Conservation (phyloP, 2,329 filamentous ascomycete genomes). For the Aspergillus pseudoglaucus region DNA sequence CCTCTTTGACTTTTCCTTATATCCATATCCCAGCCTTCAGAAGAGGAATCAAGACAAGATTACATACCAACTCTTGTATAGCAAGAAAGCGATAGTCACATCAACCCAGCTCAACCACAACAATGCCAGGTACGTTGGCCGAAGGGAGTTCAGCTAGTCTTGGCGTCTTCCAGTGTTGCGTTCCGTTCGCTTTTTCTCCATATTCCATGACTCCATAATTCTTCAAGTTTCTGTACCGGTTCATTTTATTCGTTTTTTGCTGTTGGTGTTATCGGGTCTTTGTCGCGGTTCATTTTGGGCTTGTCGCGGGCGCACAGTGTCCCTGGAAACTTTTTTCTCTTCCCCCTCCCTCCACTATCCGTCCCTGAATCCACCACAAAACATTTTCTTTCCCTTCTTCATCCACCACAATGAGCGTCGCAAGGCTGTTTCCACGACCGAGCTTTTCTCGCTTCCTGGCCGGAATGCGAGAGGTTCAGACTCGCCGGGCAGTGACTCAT, state of each 20-base stretch:
- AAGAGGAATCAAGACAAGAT: not conserved
- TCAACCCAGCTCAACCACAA: not conserved
- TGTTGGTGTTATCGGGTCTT: too few species aligned
- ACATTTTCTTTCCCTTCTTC: constrained; percentile 4
- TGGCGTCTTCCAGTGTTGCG: not conserved
- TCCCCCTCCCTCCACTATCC: not conserved
- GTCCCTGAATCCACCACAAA: not conserved
- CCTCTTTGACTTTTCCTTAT: not conserved
- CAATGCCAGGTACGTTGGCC: not conserved
- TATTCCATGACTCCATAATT: too few species aligned
- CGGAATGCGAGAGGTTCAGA: constrained; percentile 3
- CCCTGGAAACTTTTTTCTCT: not conserved
- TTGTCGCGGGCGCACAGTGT: too few species aligned
- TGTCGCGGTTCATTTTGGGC: too few species aligned
- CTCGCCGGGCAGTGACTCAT: constrained; percentile 2
- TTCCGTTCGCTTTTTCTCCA: not conserved
- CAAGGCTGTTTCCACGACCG: constrained; percentile 16
- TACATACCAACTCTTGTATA: not conserved
- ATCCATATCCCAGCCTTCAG: not conserved
- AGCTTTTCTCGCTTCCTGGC: constrained; percentile 10
- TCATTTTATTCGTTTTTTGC: too few species aligned
- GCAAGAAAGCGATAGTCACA: too few species aligned
- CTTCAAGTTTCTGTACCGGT: too few species aligned
- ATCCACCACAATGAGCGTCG: constrained; percentile 16
- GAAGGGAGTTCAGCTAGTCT: not conserved